These are phyloP conservation scores for Fusarium camptoceras DNA, from an alignment of 2,329 filamentous ascomycete genomes.

Conservation along the genomic window DNA sequence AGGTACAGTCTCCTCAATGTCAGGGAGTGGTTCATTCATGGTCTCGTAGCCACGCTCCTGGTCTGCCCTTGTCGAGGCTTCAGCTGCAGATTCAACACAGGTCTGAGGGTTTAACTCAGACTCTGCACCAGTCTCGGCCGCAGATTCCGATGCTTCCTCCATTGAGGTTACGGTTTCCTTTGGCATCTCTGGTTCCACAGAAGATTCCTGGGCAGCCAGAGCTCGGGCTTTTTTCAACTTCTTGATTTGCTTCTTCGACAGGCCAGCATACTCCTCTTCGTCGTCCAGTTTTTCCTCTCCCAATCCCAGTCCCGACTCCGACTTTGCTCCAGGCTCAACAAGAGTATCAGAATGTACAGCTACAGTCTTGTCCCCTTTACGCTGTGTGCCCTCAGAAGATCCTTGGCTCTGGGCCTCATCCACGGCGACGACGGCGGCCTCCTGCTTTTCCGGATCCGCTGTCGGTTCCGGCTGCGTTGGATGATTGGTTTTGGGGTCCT, in stretches of 20 bases:
- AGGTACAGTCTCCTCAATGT: constrained; percentile 44
- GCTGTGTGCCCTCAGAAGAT: constrained; percentile 30
- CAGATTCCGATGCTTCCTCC: constrained; percentile 30
- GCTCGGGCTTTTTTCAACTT: constrained; percentile 42
- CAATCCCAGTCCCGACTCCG: constrained; percentile 33
- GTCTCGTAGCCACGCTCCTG: constrained; percentile 31
- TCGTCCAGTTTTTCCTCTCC: constrained; percentile 37
- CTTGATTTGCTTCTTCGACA: constrained; percentile 47
- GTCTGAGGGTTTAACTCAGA: constrained; percentile 25
- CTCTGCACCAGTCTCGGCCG: constrained; percentile 37
- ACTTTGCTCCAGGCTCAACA: constrained; percentile 34
- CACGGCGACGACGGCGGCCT: constrained; percentile 42
- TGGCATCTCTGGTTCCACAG: constrained; percentile 29
- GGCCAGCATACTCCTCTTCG: constrained; percentile 42
- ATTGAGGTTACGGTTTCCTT: constrained; percentile 30
- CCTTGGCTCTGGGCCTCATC: constrained; percentile 39
- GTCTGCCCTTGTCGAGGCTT: constrained; percentile 22
- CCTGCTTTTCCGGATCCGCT: constrained; percentile 45
- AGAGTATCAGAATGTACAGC: constrained; percentile 29
- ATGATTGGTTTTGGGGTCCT: constrained; percentile 46
- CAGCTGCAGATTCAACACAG: constrained; percentile 22
- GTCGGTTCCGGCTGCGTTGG: constrained; percentile 41
- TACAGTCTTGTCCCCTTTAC: constrained; percentile 34
- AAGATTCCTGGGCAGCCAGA: constrained; percentile 35
- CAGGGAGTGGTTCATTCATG: constrained; percentile 39